Evolutionary conservation across 2,329 filamentous ascomycete genomes (phyloP).

Genomic region (Colletotrichum plurivorum): DNA sequence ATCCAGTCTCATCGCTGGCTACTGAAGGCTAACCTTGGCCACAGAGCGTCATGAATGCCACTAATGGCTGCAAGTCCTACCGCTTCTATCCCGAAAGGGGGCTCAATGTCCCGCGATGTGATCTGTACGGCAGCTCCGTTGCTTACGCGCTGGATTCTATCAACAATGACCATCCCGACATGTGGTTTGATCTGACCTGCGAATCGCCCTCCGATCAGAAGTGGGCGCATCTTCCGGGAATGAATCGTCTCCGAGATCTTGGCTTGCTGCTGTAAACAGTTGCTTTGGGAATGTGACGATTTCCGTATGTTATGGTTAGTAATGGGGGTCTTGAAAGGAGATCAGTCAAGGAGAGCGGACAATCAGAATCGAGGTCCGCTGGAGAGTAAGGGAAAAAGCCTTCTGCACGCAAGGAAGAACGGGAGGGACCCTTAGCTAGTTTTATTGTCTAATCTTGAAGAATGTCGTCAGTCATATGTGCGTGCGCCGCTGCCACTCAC

Average conservation of each 20-base stretch:
- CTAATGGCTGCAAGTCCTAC: constrained; percentile 53
- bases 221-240: constrained; percentile 42
- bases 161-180: constrained; percentile 47
- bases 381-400: too few species aligned
- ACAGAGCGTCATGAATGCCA: constrained; percentile 49
- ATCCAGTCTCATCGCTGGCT: not conserved
- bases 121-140: constrained; percentile 52
- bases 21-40: not conserved
- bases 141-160: constrained; percentile 48
- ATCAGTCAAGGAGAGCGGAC: too few species aligned
- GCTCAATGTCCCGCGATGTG: constrained; percentile 51
- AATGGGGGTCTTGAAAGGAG: too few species aligned
- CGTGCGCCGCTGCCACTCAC: not conserved
- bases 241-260: constrained; percentile 32
- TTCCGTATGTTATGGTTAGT: not conserved
- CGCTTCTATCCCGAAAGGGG: constrained; percentile 51
- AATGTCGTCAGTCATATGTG: not conserved
- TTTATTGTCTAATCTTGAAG: constrained; percentile 12
- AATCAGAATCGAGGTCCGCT: too few species aligned
- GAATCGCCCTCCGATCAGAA: constrained; percentile 49
- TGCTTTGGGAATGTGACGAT: not conserved
- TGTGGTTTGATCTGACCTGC: constrained; percentile 55
- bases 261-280: constrained; percentile 21
- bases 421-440: not conserved
- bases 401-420: too few species aligned